A percentile compares a stretch with the other conserved stretches of the same genome.
These are phyloP conservation scores for Claviceps capensis DNA, from an alignment of 2,329 filamentous ascomycete genomes.

Conservation along the genomic window DNA sequence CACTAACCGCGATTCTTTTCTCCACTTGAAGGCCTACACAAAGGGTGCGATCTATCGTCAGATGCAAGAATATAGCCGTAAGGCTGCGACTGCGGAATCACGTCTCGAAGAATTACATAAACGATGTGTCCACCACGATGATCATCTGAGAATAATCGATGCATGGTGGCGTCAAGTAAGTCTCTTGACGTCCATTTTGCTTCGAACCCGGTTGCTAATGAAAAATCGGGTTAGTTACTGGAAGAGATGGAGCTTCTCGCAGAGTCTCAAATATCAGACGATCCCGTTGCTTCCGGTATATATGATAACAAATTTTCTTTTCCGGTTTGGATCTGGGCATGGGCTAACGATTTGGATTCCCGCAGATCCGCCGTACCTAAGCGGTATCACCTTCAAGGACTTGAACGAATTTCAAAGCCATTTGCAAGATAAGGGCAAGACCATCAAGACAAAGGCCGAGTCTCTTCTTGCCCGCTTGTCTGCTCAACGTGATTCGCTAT, in stretches of 20 bases:
- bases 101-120: constrained; percentile 72
- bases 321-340: background rate
- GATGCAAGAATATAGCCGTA: constrained; percentile 95
- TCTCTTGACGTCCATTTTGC: constrained; percentile 6
- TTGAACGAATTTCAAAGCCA: constrained; percentile 67
- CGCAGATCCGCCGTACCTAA: constrained; percentile 41
- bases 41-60: constrained; percentile 96
- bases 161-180: constrained; percentile 87
- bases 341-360: constrained; percentile 11
- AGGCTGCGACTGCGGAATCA: constrained; percentile 67
- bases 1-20: background rate
- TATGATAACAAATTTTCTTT: background rate
- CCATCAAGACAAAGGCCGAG: constrained; percentile 63
- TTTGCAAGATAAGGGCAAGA: constrained; percentile 58
- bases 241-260: constrained; percentile 51
- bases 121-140: constrained; percentile 70
- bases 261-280: constrained; percentile 27
- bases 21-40: constrained; percentile 21
- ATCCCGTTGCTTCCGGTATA: constrained; percentile 13
- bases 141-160: constrained; percentile 83
- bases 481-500: constrained; percentile 36
- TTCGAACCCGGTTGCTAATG: constrained; percentile 2
- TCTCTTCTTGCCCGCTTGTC: constrained; percentile 48
- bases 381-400: constrained; percentile 47
- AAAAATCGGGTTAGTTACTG: constrained; percentile 31